Evolutionary conservation across 2,329 filamentous ascomycete species (phyloP), one percentile per base, ranked within the genome.

Genomic region (Chaetomiaceae sp.): DNA sequence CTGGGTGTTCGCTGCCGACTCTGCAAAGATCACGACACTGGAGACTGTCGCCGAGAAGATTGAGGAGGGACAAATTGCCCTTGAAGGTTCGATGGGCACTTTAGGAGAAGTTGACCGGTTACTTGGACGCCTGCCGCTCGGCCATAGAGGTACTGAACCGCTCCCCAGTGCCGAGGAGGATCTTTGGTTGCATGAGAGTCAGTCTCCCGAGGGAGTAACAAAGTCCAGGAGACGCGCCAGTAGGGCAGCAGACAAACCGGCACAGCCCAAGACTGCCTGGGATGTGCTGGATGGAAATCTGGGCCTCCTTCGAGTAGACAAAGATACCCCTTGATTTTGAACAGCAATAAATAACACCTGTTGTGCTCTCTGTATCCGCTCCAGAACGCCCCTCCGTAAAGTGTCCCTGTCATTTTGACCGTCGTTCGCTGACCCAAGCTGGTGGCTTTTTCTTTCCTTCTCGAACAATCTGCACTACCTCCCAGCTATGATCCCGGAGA

Each of bases 401-500:
- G 32, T 48, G 36, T 38, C 39, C 30, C 27, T 40, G 14, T 18
- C 34, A 40, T 38, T 29, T 24, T 43, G 29, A 24, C 24, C 18
- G 27, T 47, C 18, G 18, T 19, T 17, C 20, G 9, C 27, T 11
- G n/a, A 38, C 35, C 18, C 20, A 30, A 35, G 36, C 24, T 19
- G 15, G 36, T n/a, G 9, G 30, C 19, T 22, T 14, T 20, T 12
- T 30, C 8, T 18, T 12, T 8, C n/a, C 8, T 17, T 18, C n/a
- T 18, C 29, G 7, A 14, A n/a, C 18, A 8, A 30, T 3, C 12
- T 18, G n/a, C 29, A n/a, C 38, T 59, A 61, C 47, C 66, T 67
- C 32, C 71, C 71, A 34, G 72, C 73, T 62, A 95, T 62, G 48
- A 93, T 81, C 24, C 78, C 79, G 0, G 87, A 87, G 69, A 95